Percentiles rank a stretch among this genome's conserved stretches.
phyloP scores from a whole-genome alignment of 495 filamentous ascomycete genomes.

The Talaromyces wortmannii region DNA sequence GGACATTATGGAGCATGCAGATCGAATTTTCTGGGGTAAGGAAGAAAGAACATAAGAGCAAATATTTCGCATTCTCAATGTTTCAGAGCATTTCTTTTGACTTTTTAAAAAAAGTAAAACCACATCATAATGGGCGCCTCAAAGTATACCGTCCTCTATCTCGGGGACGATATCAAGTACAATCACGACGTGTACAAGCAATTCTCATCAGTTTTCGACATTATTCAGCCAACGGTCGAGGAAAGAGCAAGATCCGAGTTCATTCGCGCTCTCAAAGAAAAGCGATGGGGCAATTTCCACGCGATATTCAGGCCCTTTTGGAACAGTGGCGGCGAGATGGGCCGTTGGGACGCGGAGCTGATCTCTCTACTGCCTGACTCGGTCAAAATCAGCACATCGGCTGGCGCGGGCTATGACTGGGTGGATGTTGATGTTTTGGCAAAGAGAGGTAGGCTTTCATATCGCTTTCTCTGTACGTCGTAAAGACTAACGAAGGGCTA shows the following conservation, averaged over 20 bases:
- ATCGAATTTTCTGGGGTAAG: too few species aligned
- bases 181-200: conserved; percentile 51
- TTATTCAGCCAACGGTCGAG: conserved; percentile 45
- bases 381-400: conserved; percentile 63
- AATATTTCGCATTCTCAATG: too few species aligned
- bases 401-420: conserved; percentile 75
- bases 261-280: conserved; percentile 53
- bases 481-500: conserved; percentile 23
- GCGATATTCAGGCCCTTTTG: conserved; percentile 74
- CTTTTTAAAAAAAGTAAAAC: conserved; percentile 3
- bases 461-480: too few species aligned
- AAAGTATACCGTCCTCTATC: conserved; percentile 50
- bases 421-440: conserved; percentile 63
- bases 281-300: conserved; percentile 62
- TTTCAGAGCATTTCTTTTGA: too few species aligned
- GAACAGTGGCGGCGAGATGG: conserved; percentile 76
- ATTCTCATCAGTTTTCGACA: conserved; percentile 49
- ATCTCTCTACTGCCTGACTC: conserved; percentile 56
- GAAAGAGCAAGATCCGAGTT: conserved; percentile 52
- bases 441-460: conserved; percentile 52
- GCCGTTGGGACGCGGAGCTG: conserved; percentile 65
- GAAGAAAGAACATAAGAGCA: too few species aligned
- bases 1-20: too few species aligned
- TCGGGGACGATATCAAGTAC: conserved; percentile 64
- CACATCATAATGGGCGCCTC: conserved; percentile 11